Base-by-base conservation (phyloP, 2,329 filamentous ascomycete genomes). In the Onygenales sp. region DNA sequence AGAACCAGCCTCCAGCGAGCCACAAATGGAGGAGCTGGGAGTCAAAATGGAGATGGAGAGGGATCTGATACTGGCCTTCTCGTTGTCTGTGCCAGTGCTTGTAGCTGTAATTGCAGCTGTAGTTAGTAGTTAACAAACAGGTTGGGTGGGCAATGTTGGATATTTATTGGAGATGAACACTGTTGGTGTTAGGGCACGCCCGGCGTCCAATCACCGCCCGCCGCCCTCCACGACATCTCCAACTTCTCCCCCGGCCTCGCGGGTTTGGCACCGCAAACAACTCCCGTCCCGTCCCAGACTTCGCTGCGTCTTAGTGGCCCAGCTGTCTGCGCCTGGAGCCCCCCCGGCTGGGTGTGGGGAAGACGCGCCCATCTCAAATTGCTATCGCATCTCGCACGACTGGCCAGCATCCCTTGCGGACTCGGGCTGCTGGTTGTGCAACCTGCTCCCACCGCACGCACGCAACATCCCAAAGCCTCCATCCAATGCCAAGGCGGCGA, bases 401-500 rank as follows among this genome's bases (percentile, higher is more conserved):
- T 5, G 46, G 39, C 33, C 34, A 39, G 46, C 17, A 21, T 48
- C 17, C 33, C 46, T 48, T 48, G 46, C 33, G 36, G 46, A 39
- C 34, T 36, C 14, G 46, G 46, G 46, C 46, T 48, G 46, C 46
- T 48, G 33, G 39, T 48, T 32, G 46, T 48, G 34, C 46, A 34
- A 48, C 46, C 39, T 48, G 46, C 34, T 2, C 45, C 33, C 33
- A 48, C 32, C 33, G 37, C n/a, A 21, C 14, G 33, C 37, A 17
- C 33, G 34, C 46, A 48, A 48, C 9, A 39, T 14, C 46, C 14
- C 46, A 48, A 27, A 21, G 46, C 21, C 34, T 34, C 46, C 14
- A 21, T 13, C 34, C 34, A 48, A 48, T 39, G 46, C 46, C 46
- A 48, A 48, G 46, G 9, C 46, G 46, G 46, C 4, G 14, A 10